Percentiles rank a stretch among this genome's conserved stretches.
These are phyloP conservation scores for Aspergillus luchuensis DNA, from an alignment of 2,329 filamentous ascomycete species.

Conservation along the genomic window DNA sequence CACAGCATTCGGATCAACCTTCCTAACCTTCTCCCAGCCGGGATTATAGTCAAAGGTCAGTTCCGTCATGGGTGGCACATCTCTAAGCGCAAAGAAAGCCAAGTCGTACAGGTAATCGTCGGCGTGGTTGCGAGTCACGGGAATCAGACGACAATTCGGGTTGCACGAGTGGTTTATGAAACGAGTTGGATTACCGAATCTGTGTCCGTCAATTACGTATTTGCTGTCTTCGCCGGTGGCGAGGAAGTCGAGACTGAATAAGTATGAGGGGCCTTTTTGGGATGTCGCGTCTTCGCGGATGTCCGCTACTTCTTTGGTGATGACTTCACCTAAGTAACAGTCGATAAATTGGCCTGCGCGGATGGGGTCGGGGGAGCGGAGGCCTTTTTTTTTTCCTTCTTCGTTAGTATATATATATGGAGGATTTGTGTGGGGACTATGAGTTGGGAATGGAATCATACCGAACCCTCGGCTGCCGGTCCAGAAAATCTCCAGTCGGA, in stretches of 20 bases:
- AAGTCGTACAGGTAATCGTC: conserved; percentile 48
- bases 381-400: conserved; percentile 29
- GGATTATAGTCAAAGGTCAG: conserved; percentile 53
- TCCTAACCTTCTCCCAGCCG: conserved; percentile 24
- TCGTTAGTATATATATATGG: conserved; percentile 8
- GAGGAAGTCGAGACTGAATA: conserved; percentile 47
- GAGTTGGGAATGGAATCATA: conserved; percentile 16
- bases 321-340: conserved; percentile 48
- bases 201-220: conserved; percentile 48
- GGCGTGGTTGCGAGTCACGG: conserved; percentile 44
- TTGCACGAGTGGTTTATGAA: conserved; percentile 54
- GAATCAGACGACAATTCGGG: conserved; percentile 49
- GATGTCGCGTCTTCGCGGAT: conserved; percentile 37
- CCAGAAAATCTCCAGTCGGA: conserved; percentile 47
- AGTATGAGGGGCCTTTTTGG: conserved; percentile 40
- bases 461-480: conserved; percentile 47
- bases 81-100: conserved; percentile 49
- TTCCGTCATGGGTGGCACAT: conserved; percentile 46
- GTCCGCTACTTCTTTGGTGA: conserved; percentile 41
- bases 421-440: not conserved
- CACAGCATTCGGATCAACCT: conserved; percentile 41
- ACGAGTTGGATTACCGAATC: conserved; percentile 45
- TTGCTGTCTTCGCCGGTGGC: conserved; percentile 27
- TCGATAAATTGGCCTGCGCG: conserved; percentile 49
- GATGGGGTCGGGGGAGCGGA: conserved; percentile 43